Base-by-base conservation (phyloP, 2,329 filamentous ascomycete species). In the Epichloe scottii region DNA sequence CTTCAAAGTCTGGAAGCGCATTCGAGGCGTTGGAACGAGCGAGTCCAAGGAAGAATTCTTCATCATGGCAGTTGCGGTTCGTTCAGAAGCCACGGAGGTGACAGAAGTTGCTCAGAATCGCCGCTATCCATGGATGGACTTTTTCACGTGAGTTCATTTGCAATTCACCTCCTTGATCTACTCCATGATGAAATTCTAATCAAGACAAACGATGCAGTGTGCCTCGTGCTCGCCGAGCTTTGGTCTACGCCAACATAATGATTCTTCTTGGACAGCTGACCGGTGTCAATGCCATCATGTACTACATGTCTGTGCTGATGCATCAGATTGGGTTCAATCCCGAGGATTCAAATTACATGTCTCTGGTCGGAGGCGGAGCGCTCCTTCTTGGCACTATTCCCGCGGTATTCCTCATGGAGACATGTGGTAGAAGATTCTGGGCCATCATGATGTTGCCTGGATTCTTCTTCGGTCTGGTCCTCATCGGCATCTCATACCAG, bases 361-460 rank as follows among this genome's bases (percentile, higher is more conserved):
- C 83, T 0, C 74, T 87, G 0, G 83, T 88, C 14, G 84, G 84
- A 3, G 83, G 84, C 26, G 83, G 81, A 4, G 69, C 82, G 0
- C 73, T 88, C 0, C 72, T 87, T 0, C 58, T 88, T 15, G 83
- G 82, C 21, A 83, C 82, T 0, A 81, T 86, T 35, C 82, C 82
- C 0, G 82, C 81, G 0, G 79, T 84, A 51, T 74, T 85, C 61
- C 77, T 78, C 55, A 88, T 88, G 84, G 84, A 88, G 60, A 77
- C 72, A 3, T 87, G 81, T 46, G 84, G 84, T 12, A 80, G 84
- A 21, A 79, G 84, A 4, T 87, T 87, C 74, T 87, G 84, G 84
- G 84, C 83, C 34, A 84, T 82, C 54, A 74, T 73, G 4, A 87
- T 85, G 78, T 69, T 88, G 40, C 83, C 83, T 0, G 81, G 82